Conservation (phyloP, 768 basidiomycete species). For the Termitomyces sp. region DNA sequence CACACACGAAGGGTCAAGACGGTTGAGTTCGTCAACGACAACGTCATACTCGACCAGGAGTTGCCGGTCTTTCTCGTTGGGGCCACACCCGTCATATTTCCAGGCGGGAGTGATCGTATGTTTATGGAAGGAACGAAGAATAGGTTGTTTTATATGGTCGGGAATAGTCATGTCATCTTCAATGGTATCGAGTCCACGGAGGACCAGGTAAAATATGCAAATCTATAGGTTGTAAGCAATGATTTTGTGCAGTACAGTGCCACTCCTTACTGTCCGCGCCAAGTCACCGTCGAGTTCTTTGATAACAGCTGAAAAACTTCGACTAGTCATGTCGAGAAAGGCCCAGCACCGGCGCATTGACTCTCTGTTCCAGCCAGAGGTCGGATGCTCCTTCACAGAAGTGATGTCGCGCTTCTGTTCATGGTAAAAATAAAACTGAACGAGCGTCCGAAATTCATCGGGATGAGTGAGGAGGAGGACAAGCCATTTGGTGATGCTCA, state of each 20-base stretch:
- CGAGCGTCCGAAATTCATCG: conserved; percentile 73
- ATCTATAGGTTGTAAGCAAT: conserved; percentile 44
- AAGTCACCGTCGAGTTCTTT: conserved; percentile 96
- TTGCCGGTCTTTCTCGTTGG: conserved; percentile 83
- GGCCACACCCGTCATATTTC: conserved; percentile 78
- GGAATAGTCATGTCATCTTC: conserved; percentile 98
- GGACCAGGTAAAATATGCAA: conserved; percentile 90
- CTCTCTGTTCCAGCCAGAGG: conserved; percentile 82
- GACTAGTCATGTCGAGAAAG: conserved; percentile 81
- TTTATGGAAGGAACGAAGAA: conserved; percentile 79
- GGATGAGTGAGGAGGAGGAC: conserved; percentile 73
- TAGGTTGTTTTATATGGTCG: conserved; percentile 78
- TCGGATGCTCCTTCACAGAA: conserved; percentile 61
- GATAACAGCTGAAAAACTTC: conserved; percentile 90
- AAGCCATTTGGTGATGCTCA: conserved; percentile 60
- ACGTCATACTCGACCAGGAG: conserved; percentile 80
- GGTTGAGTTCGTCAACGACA: conserved; percentile 76
- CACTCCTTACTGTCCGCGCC: conserved; percentile 80
- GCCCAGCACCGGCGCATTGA: conserved; percentile 90
- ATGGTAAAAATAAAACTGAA: conserved; percentile 83
- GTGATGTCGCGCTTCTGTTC: conserved; percentile 82
- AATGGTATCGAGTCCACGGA: conserved; percentile 93
- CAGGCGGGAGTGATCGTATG: conserved; percentile 80
- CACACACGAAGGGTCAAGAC: conserved; percentile 57
- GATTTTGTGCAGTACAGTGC: not conserved